Base-by-base conservation (phyloP, 306 rosid species). In the Begonia loranthoides region DNA sequence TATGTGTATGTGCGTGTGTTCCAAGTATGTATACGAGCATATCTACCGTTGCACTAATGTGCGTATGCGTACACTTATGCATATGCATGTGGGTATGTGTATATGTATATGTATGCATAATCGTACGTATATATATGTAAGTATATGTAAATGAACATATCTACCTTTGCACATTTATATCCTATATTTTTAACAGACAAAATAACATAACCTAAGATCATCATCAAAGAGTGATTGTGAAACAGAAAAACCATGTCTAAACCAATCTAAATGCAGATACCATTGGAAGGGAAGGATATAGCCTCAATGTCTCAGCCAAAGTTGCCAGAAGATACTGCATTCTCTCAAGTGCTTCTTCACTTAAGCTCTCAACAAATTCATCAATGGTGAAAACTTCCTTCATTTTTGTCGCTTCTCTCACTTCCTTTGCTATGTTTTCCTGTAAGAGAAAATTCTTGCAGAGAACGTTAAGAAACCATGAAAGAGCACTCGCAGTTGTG, bases 271-370 rank as follows among this genome's bases (percentile, higher is more conserved):
- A 43, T 3, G 15, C 5, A n/a, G 4, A 41, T 66, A 73, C 94
- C 89, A 67, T 62, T 7, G 86, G 83, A 56, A 75, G 66, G 55
- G 89, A 70, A 24, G 94, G 88, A 49, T 77, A 64, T 22, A 84
- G 77, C 49, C 85, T 70, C 38, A 84, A 62, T 6, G 79, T 80
- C 62, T 84, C 94, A 17, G 66, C 58, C 59, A 77, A 54, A 57
- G 83, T 52, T 22, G 86, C 86, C 61, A 60, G 66, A 5, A 80
- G 76, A 65, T 72, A 78, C 19, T 62, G 70, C 81, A 84, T 80
- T 54, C 69, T 81, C 40, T 78, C 72, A 28, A 75, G 49, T 49
- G 48, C 62, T 57, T 76, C 71, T 43, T 73, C 76, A 1, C 69
- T 78, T 41, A 80, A 43, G 10, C 52, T 52, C 50, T 16, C 73